Evolutionary conservation across 768 basidiomycete species (phyloP).

Genomic region (Sarcodon sp.): DNA sequence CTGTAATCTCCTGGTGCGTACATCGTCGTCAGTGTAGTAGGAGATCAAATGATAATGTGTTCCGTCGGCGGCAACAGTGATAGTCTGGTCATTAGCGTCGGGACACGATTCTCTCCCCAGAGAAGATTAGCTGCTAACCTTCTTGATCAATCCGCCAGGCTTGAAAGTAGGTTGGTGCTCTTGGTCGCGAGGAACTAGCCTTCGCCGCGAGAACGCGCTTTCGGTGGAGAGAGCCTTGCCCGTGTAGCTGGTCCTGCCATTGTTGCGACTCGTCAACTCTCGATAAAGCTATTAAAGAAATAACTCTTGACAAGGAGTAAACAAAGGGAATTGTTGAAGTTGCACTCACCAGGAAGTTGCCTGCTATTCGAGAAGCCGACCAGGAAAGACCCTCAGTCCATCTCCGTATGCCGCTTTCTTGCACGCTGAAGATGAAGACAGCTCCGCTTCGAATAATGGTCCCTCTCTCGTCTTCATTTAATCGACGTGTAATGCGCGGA

Average conservation of each 20-base stretch:
- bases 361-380: slow-evolving; percentile 77
- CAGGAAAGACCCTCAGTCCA: slow-evolving; percentile 76
- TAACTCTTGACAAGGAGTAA: background rate
- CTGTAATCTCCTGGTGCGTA: slow-evolving; percentile 54
- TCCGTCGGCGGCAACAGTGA: slow-evolving; percentile 69
- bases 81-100: slow-evolving; percentile 39
- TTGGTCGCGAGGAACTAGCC: background rate
- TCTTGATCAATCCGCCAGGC: slow-evolving; percentile 67
- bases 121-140: slow-evolving; percentile 26
- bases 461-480: slow-evolving; percentile 70
- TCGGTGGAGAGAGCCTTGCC: background rate
- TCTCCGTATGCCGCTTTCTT: slow-evolving; percentile 79
- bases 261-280: slow-evolving; percentile 59
- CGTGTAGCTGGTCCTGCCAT: slow-evolving; percentile 23
- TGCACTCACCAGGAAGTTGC: slow-evolving; percentile 64
- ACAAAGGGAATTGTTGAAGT: background rate
- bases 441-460: slow-evolving; percentile 42
- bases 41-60: slow-evolving; percentile 76
- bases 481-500: slow-evolving; percentile 69
- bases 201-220: background rate
- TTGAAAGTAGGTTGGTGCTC: slow-evolving; percentile 14
- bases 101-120: background rate
- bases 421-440: slow-evolving; percentile 81
- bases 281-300: slow-evolving; percentile 59
- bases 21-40: slow-evolving; percentile 75